phyloP scores from a whole-genome alignment of 2,329 filamentous ascomycete genomes.

The Daldinia eschscholtzii region DNA sequence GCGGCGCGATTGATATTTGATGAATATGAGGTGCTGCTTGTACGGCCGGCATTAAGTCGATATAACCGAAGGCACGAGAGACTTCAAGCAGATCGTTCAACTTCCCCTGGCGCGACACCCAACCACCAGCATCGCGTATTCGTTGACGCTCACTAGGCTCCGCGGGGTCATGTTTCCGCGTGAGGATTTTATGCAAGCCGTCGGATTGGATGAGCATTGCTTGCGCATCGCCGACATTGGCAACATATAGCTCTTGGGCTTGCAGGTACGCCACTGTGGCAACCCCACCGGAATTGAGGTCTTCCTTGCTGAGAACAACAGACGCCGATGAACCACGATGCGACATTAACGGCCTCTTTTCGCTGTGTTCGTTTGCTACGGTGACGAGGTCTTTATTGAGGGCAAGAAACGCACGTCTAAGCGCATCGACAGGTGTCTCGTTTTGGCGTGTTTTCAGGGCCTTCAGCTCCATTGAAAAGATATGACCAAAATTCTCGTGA shows the following conservation, averaged over 20 bases:
- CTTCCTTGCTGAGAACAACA: conserved; percentile 86
- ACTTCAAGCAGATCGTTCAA: conserved; percentile 93
- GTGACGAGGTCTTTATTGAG: conserved; percentile 96
- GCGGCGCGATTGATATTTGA: conserved; percentile 82
- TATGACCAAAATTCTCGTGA: conserved; percentile 92
- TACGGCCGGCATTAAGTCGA: conserved; percentile 90
- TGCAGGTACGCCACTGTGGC: conserved; percentile 93
- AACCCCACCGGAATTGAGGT: conserved; percentile 89
- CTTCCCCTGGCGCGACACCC: conserved; percentile 93
- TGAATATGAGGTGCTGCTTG: conserved; percentile 89
- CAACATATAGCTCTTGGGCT: conserved; percentile 90
- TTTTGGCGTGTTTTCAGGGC: conserved; percentile 73
- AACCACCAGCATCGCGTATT: conserved; percentile 94
- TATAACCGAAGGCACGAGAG: conserved; percentile 94
- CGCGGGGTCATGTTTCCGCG: conserved; percentile 92
- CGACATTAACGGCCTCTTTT: conserved; percentile 75
- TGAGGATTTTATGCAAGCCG: conserved; percentile 84
- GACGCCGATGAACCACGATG: conserved; percentile 80
- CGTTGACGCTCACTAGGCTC: conserved; percentile 85
- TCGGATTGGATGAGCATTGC: conserved; percentile 95
- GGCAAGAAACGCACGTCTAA: conserved; percentile 86
- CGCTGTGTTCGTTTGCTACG: conserved; percentile 81
- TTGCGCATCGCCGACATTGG: conserved; percentile 95
- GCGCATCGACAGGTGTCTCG: conserved; percentile 84
- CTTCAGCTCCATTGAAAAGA: conserved; percentile 86